phyloP scores from a whole-genome alignment of 2,329 filamentous ascomycete genomes.

The Zasmidium cellare region DNA sequence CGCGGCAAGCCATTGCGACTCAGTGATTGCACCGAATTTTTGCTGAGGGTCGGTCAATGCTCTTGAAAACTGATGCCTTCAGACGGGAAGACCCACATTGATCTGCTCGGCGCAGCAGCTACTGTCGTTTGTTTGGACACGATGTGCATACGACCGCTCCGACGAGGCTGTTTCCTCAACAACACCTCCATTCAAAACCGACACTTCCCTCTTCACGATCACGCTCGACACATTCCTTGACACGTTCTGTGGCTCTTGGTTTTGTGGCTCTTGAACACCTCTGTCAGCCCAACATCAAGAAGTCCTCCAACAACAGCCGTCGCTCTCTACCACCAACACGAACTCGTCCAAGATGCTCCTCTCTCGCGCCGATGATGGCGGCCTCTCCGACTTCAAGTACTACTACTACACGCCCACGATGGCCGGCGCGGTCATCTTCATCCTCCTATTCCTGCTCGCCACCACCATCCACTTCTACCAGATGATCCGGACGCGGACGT shows the following conservation, averaged over 20 bases:
- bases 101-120: background rate
- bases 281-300: background rate
- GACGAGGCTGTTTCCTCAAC: background rate
- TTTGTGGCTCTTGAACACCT: no score
- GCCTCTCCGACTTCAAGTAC: conserved; percentile 8
- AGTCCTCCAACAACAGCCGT: no score
- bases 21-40: background rate
- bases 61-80: background rate
- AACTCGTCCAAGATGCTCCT: background rate
- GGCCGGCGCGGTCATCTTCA: conserved; percentile 30
- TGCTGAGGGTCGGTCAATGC: background rate
- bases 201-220: background rate
- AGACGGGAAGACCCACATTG: background rate
- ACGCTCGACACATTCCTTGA: background rate
- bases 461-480: conserved; percentile 40
- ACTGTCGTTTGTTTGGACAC: background rate
- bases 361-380: background rate
- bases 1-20: background rate
- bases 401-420: conserved; percentile 11
- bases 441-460: conserved; percentile 29
- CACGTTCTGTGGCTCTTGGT: no score
- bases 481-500: conserved; percentile 42
- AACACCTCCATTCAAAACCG: background rate
- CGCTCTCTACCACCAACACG: background rate
- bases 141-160: background rate